Percentiles rank a stretch among this genome's conserved stretches.
Evolutionary conservation across 176 grass and related monocot genomes (phyloP).

Genomic region (Phoenix dactylifera): DNA sequence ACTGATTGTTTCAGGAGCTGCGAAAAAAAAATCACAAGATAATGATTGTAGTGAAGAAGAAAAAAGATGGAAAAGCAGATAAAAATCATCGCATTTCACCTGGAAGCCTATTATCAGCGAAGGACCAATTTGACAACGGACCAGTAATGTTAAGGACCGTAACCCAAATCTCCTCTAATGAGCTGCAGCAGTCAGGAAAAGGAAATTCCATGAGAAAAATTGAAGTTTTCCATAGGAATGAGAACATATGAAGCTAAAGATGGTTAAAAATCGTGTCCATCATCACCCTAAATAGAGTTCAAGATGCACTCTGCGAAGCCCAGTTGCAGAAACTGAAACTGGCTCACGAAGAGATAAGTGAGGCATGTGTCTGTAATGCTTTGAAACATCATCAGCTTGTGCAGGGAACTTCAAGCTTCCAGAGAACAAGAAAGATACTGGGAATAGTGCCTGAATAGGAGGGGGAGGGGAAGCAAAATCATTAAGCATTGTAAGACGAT

Average conservation of each 20-base stretch:
- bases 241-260: conserved; percentile 4
- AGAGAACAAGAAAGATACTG: conserved; percentile 85
- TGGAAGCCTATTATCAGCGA: conserved; percentile 65
- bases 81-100: conserved; percentile 22
- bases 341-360: conserved; percentile 39
- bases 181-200: conserved; percentile 43
- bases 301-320: conserved; percentile 56
- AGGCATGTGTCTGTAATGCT: conserved; percentile 57
- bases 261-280: not conserved
- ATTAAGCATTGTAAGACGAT: conserved; percentile 1
- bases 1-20: conserved; percentile 66
- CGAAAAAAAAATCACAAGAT: not conserved
- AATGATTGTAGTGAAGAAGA: conserved; percentile 7
- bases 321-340: conserved; percentile 25
- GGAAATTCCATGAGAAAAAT: not conserved
- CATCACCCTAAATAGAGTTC: conserved; percentile 69
- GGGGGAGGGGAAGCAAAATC: not conserved
- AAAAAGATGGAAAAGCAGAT: conserved; percentile 6
- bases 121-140: conserved; percentile 93
- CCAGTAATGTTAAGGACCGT: conserved; percentile 82
- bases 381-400: conserved; percentile 50
- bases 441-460: conserved; percentile 66
- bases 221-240: not conserved
- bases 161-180: conserved; percentile 76
- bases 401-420: conserved; percentile 69